These are phyloP conservation scores for Sisymbrium irio DNA, from an alignment of 345 rosid species.

Conservation along the genomic window DNA sequence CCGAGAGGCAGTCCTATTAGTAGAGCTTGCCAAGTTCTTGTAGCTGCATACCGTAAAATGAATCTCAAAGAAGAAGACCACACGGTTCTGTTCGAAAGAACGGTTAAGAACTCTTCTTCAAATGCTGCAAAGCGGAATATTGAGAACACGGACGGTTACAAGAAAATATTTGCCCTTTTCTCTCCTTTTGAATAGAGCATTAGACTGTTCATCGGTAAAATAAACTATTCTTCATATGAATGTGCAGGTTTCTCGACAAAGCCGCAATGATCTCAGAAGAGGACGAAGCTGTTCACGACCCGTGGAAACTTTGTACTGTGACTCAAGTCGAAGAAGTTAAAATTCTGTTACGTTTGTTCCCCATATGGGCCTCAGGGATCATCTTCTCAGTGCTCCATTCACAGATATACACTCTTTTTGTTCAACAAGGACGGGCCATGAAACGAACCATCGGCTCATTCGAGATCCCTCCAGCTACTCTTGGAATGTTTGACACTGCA, in stretches of 20 bases:
- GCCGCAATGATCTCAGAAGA: constrained; percentile 50
- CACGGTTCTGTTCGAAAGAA: constrained; percentile 28
- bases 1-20: constrained; percentile 57
- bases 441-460: constrained; percentile 37
- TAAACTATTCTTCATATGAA: constrained; percentile 37
- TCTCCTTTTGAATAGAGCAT: constrained; percentile 34
- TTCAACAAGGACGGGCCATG: constrained; percentile 47
- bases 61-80: constrained; percentile 23
- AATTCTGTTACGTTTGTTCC: constrained; percentile 37
- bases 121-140: constrained; percentile 46
- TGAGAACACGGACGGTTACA: constrained; percentile 34
- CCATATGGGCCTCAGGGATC: constrained; percentile 44
- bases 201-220: neutral
- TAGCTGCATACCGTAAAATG: constrained; percentile 40
- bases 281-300: neutral
- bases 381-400: constrained; percentile 34
- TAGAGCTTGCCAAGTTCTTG: constrained; percentile 44
- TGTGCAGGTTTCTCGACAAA: constrained; percentile 45
- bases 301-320: constrained; percentile 45
- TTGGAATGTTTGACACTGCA: constrained; percentile 36
- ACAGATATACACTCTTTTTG: constrained; percentile 44
- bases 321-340: constrained; percentile 54
- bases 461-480: constrained; percentile 45
- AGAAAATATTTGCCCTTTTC: constrained; percentile 32
- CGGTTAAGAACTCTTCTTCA: constrained; percentile 32